Evolutionary conservation across 495 filamentous ascomycete genomes (phyloP), one percentile per base, ranked within the genome.

Genomic region (Cenococcum geophilum): DNA sequence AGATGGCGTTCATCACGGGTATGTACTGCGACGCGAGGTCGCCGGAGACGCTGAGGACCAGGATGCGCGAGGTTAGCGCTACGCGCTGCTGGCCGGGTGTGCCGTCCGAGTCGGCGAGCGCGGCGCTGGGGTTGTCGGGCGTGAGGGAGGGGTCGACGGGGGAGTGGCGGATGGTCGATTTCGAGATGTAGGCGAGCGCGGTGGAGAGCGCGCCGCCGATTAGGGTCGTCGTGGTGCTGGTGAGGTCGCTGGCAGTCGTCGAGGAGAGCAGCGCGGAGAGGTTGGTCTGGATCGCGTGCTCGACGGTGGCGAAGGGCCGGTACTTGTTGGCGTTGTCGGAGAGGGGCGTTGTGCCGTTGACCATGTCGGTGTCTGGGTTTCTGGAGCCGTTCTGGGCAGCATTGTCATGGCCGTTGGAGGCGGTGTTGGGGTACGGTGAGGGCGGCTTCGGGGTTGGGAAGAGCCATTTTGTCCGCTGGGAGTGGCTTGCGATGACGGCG

Each of bases 1-100:
- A 98, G 43, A 97, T 95, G 64, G 84, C 81, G 76, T 97, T 98
- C 92, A 97, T 98, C 51, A 96, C 88, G 1, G 92, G 89, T 58
- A 97, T 97, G 76, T 98, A 98, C 72, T 97, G 92, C 34, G 86
- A 82, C 0, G 92, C 86, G 4, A 91, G 80, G 74, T 89, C 87
- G 62, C 87, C 87, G 23, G 89, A 90, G 34, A 91, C 89, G 51
- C 86, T 90, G 42, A 98, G 73, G 56, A 76, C 67, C 21, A 76
- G 67, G 68, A 97, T 95, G 43, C 95, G 88, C n/a, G 87, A 95
- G 74, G 48, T 79, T 74, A 57, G 80, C 71, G 25, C 67, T 61
- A 18, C 64, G 68, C 74, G 70, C 21, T 65, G 69, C 45, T 68
- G 71, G 59, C 56, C 56, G 67, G 64, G 48, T 62, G 62, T 60